A percentile compares a stretch with the other conserved stretches of the same genome.
Conservation (phyloP, 1,284 basidiomycete genomes). For the Leccinum pachyderme region DNA sequence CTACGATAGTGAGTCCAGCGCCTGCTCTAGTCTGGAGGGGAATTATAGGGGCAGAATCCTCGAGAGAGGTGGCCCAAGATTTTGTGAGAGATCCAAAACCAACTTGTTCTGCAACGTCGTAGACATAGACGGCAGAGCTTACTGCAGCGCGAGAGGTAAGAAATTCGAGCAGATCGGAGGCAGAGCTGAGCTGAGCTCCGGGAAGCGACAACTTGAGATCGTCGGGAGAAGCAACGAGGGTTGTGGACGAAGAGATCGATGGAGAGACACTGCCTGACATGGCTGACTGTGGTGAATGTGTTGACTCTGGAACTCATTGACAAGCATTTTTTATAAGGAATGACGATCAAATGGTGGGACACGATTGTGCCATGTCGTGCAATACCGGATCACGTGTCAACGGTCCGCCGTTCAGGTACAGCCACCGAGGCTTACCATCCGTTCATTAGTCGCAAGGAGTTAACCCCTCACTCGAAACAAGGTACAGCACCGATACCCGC, state of each 20-base stretch:
- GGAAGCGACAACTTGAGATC: conserved; percentile 22
- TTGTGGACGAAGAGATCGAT: conserved; percentile 8
- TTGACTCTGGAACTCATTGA: background rate
- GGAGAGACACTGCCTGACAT: conserved; percentile 20
- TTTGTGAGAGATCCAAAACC: conserved; percentile 74
- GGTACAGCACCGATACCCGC: background rate
- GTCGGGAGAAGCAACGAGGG: conserved; percentile 22
- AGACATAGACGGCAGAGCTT: conserved; percentile 72
- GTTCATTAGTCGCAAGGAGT: background rate
- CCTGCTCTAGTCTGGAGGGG: conserved; percentile 84
- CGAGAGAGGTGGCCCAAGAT: conserved; percentile 48
- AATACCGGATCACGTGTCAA: conserved; percentile 28
- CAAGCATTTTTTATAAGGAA: background rate
- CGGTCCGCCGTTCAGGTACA: background rate
- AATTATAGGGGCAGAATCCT: conserved; percentile 55
- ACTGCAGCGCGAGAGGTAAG: conserved; percentile 52
- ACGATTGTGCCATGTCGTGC: conserved; percentile 30
- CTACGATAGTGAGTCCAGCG: conserved; percentile 81
- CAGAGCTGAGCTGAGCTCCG: conserved; percentile 42
- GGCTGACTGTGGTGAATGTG: background rate
- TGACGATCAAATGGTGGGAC: conserved; percentile 14
- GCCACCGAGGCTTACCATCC: background rate
- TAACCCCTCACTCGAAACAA: background rate
- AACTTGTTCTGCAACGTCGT: conserved; percentile 77
- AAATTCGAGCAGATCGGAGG: conserved; percentile 66